Conservation (phyloP, 208 protist species). For the Trypanosoma boissoni region DNA sequence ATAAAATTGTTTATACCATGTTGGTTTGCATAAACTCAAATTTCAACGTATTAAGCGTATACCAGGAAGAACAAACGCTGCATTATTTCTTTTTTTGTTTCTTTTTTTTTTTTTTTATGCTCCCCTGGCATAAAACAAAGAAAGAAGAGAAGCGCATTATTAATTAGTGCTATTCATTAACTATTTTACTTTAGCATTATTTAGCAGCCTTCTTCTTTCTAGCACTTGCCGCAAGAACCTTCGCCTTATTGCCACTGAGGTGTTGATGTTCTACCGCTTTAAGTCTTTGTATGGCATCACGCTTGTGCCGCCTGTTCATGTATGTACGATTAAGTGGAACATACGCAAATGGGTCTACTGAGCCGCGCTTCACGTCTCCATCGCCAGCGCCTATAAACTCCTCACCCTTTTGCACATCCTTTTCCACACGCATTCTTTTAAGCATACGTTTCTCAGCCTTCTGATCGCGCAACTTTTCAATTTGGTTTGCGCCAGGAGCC, state of each 20-base stretch:
- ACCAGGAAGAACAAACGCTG: neutral
- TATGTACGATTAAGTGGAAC: conserved; percentile 87
- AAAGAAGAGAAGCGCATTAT: too few relatives aligned
- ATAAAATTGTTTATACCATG: too few relatives aligned
- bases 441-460: conserved; percentile 55
- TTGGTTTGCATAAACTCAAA: too few relatives aligned
- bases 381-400: conserved; percentile 75
- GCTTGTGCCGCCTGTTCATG: conserved; percentile 87
- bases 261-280: conserved; percentile 41
- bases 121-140: too few relatives aligned
- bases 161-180: too few relatives aligned
- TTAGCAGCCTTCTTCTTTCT: conserved; percentile 27
- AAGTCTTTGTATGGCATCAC: conserved; percentile 80
- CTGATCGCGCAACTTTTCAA: conserved; percentile 61
- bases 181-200: too few relatives aligned
- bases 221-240: conserved; percentile 28
- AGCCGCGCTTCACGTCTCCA: conserved; percentile 84
- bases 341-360: conserved; percentile 86
- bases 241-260: conserved; percentile 86
- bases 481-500: conserved; percentile 40
- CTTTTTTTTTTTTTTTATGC: conserved; percentile 12
- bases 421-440: conserved; percentile 79
- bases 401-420: conserved; percentile 84
- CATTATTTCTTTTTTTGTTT: conserved; percentile 3
- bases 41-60: conserved; percentile 8